A percentile compares a stretch with the other conserved stretches of the same genome.
Conservation (phyloP, 176 grass and related monocot species). For the Triticum aestivum region IWGSC_CS_RefSeq_v2.1 NC_057807.1:577882276-577882775, state of each 20-base stretch:
- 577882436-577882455: background rate
- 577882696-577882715: constrained; percentile 71
- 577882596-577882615: background rate
- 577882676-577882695: constrained; percentile 71
- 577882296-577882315: constrained; percentile 3
- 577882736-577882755: constrained; percentile 53
- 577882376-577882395: background rate
- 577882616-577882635: constrained; percentile 23
- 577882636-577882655: constrained; percentile 12
- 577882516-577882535: constrained; percentile 19
- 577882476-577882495: background rate
- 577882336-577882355: background rate
- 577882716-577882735: constrained; percentile 44
- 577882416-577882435: constrained; percentile 20
- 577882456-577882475: constrained; percentile 1
- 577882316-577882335: constrained; percentile 6
- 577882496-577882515: constrained; percentile 5
- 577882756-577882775: constrained; percentile 82
- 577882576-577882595: background rate
- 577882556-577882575: constrained; percentile 12
- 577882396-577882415: background rate
- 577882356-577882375: constrained; percentile 28
- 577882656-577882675: constrained; percentile 19
- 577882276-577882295: constrained; percentile 35
- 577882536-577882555: background rate